phyloP scores from a whole-genome alignment of 2,329 filamentous ascomycete species.

The Malbranchea zuffiana region DNA sequence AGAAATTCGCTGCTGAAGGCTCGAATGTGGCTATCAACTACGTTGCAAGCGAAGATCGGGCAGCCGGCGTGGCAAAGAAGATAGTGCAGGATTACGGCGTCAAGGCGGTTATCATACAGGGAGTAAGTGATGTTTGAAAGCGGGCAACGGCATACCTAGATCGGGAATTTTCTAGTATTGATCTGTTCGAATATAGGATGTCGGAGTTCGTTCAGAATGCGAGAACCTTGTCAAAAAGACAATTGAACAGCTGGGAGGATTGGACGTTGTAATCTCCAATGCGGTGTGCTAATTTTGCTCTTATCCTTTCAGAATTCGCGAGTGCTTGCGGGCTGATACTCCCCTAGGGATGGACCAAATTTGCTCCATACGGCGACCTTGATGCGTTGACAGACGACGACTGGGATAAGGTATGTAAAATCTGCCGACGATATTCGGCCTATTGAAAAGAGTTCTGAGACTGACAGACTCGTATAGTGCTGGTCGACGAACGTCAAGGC shows the following conservation, averaged over 20 bases:
- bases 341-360: slow-evolving; percentile 49
- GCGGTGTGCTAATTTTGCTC: slow-evolving; percentile 44
- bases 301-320: not conserved
- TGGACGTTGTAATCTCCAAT: slow-evolving; percentile 73
- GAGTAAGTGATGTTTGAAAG: slow-evolving; percentile 36
- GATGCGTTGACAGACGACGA: slow-evolving; percentile 49
- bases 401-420: slow-evolving; percentile 47
- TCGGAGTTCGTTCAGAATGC: slow-evolving; percentile 50
- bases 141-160: too few relatives aligned
- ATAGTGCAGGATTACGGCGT: slow-evolving; percentile 43
- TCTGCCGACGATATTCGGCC: too few relatives aligned
- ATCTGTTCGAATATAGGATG: slow-evolving; percentile 40
- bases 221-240: slow-evolving; percentile 48
- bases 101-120: slow-evolving; percentile 49
- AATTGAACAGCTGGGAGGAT: slow-evolving; percentile 49
- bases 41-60: slow-evolving; percentile 49
- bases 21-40: slow-evolving; percentile 67
- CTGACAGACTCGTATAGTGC: slow-evolving; percentile 38
- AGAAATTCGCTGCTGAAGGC: slow-evolving; percentile 57
- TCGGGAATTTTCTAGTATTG: slow-evolving; percentile 6
- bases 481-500: slow-evolving; percentile 53
- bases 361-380: slow-evolving; percentile 47
- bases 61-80: slow-evolving; percentile 47
- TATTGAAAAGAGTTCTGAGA: slow-evolving; percentile 1
- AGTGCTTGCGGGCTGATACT: slow-evolving; percentile 1